Conservation (phyloP, 176 grass and related monocot species). For the Musa schizocarpa region DNA sequence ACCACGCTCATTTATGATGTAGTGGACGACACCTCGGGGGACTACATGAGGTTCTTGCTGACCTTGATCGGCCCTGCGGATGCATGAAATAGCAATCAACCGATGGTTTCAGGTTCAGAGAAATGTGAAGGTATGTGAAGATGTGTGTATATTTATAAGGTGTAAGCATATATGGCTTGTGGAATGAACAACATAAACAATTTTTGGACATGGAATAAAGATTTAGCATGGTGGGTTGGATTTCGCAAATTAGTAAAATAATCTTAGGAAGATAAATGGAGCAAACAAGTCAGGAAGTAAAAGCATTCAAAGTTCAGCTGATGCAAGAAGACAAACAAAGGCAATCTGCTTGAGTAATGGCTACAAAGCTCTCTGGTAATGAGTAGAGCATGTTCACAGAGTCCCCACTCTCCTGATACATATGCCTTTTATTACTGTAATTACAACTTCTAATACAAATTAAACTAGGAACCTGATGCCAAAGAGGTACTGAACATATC, state of each 20-base stretch:
- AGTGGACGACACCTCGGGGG: slow-evolving; percentile 10
- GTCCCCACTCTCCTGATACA: background rate
- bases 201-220: background rate
- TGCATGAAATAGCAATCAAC: background rate
- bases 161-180: background rate
- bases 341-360: no score
- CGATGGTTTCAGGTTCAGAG: background rate
- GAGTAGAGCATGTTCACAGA: no score
- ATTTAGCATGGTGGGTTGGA: background rate
- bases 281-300: no score
- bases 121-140: background rate
- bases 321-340: no score
- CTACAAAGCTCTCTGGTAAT: no score
- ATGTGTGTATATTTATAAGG: background rate
- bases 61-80: slow-evolving; percentile 4
- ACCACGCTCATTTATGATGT: slow-evolving; percentile 13
- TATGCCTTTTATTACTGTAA: background rate
- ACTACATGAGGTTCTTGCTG: slow-evolving; percentile 14
- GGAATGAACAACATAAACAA: background rate
- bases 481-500: background rate
- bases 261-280: no score
- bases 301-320: no score
- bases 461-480: background rate
- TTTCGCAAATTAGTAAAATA: no score
- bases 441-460: background rate